Evolutionary conservation across 2,329 filamentous ascomycete genomes (phyloP).

Genomic region (Pyrenochaeta sp.): DNA sequence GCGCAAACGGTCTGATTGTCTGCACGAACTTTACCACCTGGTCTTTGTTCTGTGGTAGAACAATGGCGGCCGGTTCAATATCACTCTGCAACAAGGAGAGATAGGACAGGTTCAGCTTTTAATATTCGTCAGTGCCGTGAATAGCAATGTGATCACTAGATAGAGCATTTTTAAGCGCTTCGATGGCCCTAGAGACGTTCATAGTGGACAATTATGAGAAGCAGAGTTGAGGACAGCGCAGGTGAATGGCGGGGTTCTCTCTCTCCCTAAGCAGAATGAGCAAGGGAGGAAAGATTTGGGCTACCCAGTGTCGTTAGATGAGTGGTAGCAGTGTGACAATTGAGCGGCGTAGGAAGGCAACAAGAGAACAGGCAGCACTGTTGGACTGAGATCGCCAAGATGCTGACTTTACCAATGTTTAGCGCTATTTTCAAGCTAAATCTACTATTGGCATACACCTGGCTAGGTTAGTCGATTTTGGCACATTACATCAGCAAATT

Average conservation of each 20-base stretch:
- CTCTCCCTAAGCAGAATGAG: no score
- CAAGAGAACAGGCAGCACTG: no score
- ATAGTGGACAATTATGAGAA: no score
- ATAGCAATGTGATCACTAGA: neutral
- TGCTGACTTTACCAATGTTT: no score
- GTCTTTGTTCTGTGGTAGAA: neutral
- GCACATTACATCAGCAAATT: neutral
- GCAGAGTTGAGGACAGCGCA: no score
- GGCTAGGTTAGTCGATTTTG: neutral
- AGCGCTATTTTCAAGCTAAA: neutral
- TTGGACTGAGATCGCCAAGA: no score
- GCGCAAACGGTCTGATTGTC: neutral
- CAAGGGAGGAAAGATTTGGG: no score
- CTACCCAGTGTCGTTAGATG: no score
- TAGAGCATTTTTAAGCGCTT: neutral
- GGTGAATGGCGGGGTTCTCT: no score
- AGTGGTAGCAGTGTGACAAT: no score
- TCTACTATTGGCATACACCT: neutral
- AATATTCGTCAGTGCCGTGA: neutral
- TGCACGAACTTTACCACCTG: conserved; percentile 8
- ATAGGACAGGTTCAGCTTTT: conserved; percentile 6
- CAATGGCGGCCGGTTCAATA: conserved; percentile 2
- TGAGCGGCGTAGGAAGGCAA: no score
- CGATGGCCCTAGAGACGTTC: neutral
- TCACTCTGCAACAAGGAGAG: conserved; percentile 2